Evolutionary conservation across 108 stramenopile genomes (phyloP).

Genomic region (Parmales sp.): DNA sequence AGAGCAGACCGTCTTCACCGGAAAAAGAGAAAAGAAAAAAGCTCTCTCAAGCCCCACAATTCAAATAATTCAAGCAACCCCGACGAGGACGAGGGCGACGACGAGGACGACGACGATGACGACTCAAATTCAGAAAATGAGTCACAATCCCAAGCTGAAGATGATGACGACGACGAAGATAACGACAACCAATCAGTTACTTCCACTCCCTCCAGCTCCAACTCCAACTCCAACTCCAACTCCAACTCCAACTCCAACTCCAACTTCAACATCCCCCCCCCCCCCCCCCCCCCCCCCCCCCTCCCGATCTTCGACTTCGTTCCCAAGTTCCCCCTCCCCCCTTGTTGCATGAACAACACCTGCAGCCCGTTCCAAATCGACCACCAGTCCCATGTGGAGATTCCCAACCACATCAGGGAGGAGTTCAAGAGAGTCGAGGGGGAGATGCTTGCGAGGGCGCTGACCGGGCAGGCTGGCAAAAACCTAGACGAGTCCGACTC

Average conservation of each 20-base stretch:
- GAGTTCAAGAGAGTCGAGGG: neutral
- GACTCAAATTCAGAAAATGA: neutral
- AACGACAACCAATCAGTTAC: neutral
- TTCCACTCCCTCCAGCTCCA: neutral
- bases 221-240: neutral
- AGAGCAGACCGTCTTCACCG: neutral
- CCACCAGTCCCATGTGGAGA: neutral
- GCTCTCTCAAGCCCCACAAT: neutral
- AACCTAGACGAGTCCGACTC: neutral
- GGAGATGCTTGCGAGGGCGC: neutral
- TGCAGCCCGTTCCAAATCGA: neutral
- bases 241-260: neutral
- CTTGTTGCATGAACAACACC: neutral
- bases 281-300: neutral
- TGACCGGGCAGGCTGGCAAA: neutral
- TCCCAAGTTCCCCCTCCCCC: neutral
- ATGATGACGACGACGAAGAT: neutral
- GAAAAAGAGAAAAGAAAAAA: neutral
- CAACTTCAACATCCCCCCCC: neutral
- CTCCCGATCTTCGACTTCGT: neutral
- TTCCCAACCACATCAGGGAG: neutral
- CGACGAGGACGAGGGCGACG: neutral
- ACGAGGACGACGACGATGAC: neutral
- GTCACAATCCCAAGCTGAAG: neutral
- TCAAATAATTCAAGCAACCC: neutral